Conservation (phyloP, 1,284 basidiomycete genomes). For the Heterobasidion occidentale region DNA sequence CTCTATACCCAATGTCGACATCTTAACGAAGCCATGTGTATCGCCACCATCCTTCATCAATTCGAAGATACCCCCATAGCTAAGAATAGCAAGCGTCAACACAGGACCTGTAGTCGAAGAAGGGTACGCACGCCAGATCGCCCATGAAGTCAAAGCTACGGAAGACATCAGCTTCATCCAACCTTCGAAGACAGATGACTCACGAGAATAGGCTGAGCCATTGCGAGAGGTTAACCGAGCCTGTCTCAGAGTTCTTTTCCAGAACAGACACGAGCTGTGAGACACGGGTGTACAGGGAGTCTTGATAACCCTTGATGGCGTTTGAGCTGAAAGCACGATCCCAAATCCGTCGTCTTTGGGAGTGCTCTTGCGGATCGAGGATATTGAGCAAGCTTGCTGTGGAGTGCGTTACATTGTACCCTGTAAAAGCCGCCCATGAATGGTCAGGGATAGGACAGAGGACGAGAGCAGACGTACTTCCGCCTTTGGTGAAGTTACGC, state of each 20-base stretch:
- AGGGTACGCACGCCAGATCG: slow-evolving; percentile 42
- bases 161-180: background rate
- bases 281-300: slow-evolving; percentile 22
- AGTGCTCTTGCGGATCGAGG: slow-evolving; percentile 30
- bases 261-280: background rate
- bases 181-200: slow-evolving; percentile 12
- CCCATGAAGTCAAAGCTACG: slow-evolving; percentile 56
- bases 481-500: slow-evolving; percentile 17
- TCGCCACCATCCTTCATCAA: slow-evolving; percentile 18
- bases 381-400: slow-evolving; percentile 16
- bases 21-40: slow-evolving; percentile 7
- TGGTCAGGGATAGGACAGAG: background rate
- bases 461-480: slow-evolving; percentile 10
- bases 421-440: background rate
- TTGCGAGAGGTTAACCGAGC: slow-evolving; percentile 30
- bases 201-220: slow-evolving; percentile 49
- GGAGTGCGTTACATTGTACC: background rate
- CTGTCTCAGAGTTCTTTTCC: slow-evolving; percentile 15
- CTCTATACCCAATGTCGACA: background rate
- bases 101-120: background rate
- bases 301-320: slow-evolving; percentile 45
- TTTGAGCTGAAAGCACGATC: slow-evolving; percentile 38
- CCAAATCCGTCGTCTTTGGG: slow-evolving; percentile 43
- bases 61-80: slow-evolving; percentile 21
- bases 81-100: slow-evolving; percentile 3